Percentiles rank a stretch among this genome's conserved stretches.
These are phyloP conservation scores for Aureobasidium sp. DNA, from an alignment of 2,329 filamentous ascomycete genomes.

Conservation along the genomic window DNA sequence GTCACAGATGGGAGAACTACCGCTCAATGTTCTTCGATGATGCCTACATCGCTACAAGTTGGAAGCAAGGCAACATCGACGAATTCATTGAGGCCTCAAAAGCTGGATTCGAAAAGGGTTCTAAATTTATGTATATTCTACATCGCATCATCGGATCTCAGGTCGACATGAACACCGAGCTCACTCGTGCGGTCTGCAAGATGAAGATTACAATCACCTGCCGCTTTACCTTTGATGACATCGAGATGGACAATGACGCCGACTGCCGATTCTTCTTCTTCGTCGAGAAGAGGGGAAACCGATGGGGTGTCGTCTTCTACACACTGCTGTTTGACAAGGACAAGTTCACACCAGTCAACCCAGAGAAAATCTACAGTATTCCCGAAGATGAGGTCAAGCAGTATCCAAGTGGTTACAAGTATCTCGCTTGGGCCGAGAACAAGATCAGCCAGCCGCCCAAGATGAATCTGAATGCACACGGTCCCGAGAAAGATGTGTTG, in stretches of 20 bases:
- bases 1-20: slow-evolving; percentile 3
- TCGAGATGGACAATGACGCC: slow-evolving; percentile 17
- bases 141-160: slow-evolving; percentile 16
- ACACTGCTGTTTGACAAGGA: slow-evolving; percentile 31
- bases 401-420: slow-evolving; percentile 15
- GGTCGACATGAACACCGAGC: slow-evolving; percentile 13
- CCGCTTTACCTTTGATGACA: slow-evolving; percentile 15
- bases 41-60: slow-evolving; percentile 12
- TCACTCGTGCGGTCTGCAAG: slow-evolving; percentile 15
- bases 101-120: slow-evolving; percentile 9
- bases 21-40: slow-evolving; percentile 13
- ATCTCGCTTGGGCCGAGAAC: slow-evolving; percentile 14
- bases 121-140: slow-evolving; percentile 14
- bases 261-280: slow-evolving; percentile 16
- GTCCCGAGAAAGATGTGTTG: slow-evolving; percentile 14
- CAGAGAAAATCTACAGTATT: slow-evolving; percentile 12
- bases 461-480: slow-evolving; percentile 14
- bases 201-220: slow-evolving; percentile 17
- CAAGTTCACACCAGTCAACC: slow-evolving; percentile 18
- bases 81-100: slow-evolving; percentile 13
- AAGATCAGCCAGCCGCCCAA: slow-evolving; percentile 13
- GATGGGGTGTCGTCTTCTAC: slow-evolving; percentile 14
- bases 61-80: slow-evolving; percentile 13
- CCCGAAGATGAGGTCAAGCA: slow-evolving; percentile 14
- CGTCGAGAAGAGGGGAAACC: slow-evolving; percentile 12